These are phyloP conservation scores for Escovopsis sp. DNA, from an alignment of 2,329 filamentous ascomycete species.

Conservation along the genomic window DNA sequence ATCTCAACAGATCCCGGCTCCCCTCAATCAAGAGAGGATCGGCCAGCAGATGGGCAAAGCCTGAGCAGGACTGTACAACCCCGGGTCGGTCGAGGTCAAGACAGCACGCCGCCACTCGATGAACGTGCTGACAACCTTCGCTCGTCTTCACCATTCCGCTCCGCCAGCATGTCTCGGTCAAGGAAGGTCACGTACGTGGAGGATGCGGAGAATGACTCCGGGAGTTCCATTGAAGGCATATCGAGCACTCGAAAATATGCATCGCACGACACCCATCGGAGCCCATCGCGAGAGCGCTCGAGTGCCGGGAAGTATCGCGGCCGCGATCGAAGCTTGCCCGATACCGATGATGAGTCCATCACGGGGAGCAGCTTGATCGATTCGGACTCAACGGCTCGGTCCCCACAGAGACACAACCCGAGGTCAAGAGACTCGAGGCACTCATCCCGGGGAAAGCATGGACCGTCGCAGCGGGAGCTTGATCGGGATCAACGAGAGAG, in stretches of 20 bases:
- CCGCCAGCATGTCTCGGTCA: slow-evolving; percentile 26
- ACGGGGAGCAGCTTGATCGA: slow-evolving; percentile 21
- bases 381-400: slow-evolving; percentile 29
- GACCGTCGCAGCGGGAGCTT: slow-evolving; percentile 12
- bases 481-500: slow-evolving; percentile 14
- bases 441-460: slow-evolving; percentile 10
- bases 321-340: slow-evolving; percentile 20
- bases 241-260: slow-evolving; percentile 30
- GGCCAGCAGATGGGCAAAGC: not conserved
- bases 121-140: not conserved
- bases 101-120: not conserved
- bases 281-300: slow-evolving; percentile 32
- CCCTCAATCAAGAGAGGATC: no score
- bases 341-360: slow-evolving; percentile 23
- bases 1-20: no score
- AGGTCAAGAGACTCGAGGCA: slow-evolving; percentile 14
- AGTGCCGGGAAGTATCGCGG: slow-evolving; percentile 36
- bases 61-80: no score
- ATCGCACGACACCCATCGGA: slow-evolving; percentile 26
- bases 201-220: slow-evolving; percentile 37
- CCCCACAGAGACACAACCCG: slow-evolving; percentile 14
- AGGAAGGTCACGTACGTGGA: slow-evolving; percentile 23
- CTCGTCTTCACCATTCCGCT: slow-evolving; percentile 3
- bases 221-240: slow-evolving; percentile 26
- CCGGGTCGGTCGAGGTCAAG: not conserved